phyloP scores from a whole-genome alignment of 352 stramenopile genomes.

The Phytophthora aleatoria region DNA sequence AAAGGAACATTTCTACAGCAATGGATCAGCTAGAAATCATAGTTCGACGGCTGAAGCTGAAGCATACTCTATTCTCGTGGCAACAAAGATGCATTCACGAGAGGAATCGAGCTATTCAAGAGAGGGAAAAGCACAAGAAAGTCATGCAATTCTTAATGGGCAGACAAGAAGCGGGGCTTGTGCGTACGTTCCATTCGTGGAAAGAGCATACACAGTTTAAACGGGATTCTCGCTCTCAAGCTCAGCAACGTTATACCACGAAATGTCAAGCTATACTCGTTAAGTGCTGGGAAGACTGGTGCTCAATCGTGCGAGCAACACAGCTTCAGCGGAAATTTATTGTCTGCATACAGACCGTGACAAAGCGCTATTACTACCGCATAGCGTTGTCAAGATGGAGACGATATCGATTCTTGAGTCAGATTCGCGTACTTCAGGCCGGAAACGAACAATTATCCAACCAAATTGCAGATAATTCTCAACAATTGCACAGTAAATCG shows the following conservation, averaged over 20 bases:
- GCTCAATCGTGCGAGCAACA: slow-evolving; percentile 1
- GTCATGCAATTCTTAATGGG: slow-evolving; percentile 45
- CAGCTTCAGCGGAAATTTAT: slow-evolving; percentile 16
- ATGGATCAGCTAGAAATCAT: slow-evolving; percentile 8
- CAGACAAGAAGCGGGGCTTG: slow-evolving; percentile 29
- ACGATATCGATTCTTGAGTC: slow-evolving; percentile 16
- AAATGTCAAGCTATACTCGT: slow-evolving; percentile 11
- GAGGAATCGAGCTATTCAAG: slow-evolving; percentile 4
- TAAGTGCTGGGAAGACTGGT: slow-evolving; percentile 17
- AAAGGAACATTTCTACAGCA: slow-evolving; percentile 1
- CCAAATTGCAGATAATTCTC: slow-evolving; percentile 20
- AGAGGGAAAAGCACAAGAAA: slow-evolving; percentile 37
- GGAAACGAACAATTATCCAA: slow-evolving; percentile 8
- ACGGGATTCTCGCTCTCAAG: slow-evolving; percentile 6
- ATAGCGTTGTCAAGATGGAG: slow-evolving; percentile 35
- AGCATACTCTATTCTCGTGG: slow-evolving; percentile 18
- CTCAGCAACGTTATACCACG: slow-evolving; percentile 4
- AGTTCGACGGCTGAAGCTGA: slow-evolving; percentile 5
- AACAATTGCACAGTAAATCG: slow-evolving; percentile 11
- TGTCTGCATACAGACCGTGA: slow-evolving; percentile 5
- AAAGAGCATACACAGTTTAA: slow-evolving; percentile 16
- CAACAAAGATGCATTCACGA: slow-evolving; percentile 9
- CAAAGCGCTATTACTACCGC: slow-evolving; percentile 21
- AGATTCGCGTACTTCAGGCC: slow-evolving; percentile 14
- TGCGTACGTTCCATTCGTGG: slow-evolving; percentile 41